Conservation (phyloP, 148 eudicot species). For the Fagopyrum homotropicum region DNA sequence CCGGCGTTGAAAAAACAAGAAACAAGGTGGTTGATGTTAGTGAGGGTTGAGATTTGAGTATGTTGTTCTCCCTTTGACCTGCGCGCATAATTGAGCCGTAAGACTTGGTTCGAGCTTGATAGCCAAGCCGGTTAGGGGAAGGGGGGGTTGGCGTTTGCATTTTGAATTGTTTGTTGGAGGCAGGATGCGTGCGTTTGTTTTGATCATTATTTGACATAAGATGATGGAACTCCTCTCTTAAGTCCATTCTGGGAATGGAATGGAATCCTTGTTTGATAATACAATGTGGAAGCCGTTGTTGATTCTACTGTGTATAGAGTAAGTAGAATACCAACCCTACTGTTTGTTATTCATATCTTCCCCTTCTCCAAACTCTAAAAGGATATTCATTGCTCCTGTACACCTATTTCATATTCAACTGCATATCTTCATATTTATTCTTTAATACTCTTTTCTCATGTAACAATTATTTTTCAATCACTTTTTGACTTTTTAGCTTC, state of each 20-base stretch:
- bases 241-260: neutral
- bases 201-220: constrained; percentile 4
- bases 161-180: neutral
- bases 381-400: no score
- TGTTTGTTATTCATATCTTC: neutral
- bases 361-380: no score
- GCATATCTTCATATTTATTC: no score
- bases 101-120: constrained; percentile 12
- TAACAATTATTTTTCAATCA: no score
- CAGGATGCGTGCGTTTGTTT: constrained; percentile 3
- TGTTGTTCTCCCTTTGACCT: constrained; percentile 11
- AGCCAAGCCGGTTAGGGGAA: constrained; percentile 9
- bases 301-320: constrained; percentile 4
- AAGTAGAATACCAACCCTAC: neutral
- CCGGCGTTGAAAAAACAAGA: neutral
- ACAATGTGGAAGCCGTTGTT: neutral
- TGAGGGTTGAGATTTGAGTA: neutral
- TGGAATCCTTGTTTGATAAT: neutral
- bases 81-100: constrained; percentile 12
- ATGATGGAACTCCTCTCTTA: neutral
- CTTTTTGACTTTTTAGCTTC: no score
- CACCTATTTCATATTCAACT: no score
- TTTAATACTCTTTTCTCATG: no score
- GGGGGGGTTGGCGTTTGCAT: neutral
- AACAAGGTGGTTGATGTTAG: neutral